A percentile compares a stretch with the other conserved stretches of the same genome.
Evolutionary conservation across 2,329 filamentous ascomycete species (phyloP).

Genomic region (Didymella glomerata): DNA sequence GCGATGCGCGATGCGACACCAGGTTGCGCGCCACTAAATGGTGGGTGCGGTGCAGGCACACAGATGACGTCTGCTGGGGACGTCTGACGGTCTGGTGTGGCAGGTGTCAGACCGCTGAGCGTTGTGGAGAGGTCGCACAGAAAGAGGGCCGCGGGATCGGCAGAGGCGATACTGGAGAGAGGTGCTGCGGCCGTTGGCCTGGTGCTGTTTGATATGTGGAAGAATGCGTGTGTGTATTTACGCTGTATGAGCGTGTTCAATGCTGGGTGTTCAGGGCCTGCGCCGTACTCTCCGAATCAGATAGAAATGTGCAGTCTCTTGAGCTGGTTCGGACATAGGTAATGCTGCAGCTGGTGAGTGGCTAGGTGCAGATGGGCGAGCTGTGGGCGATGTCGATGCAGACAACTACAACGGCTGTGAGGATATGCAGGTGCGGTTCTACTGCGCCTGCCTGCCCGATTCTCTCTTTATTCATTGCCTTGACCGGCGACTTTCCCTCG

Average conservation of each 20-base stretch:
- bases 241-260: neutral
- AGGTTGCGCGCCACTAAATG: constrained; percentile 14
- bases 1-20: constrained; percentile 16
- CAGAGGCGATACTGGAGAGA: constrained; percentile 6
- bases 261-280: constrained; percentile 28
- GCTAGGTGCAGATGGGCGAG: constrained; percentile 12
- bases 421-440: constrained; percentile 17
- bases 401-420: constrained; percentile 15
- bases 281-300: constrained; percentile 49
- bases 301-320: constrained; percentile 39
- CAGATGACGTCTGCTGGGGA: constrained; percentile 19
- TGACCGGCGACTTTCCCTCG: constrained; percentile 9
- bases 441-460: constrained; percentile 15
- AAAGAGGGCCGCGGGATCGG: constrained; percentile 10
- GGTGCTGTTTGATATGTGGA: constrained; percentile 8
- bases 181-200: constrained; percentile 8
- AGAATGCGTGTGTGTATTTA: constrained; percentile 11
- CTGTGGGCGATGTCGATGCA: constrained; percentile 30
- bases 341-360: constrained; percentile 16
- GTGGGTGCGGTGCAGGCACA: constrained; percentile 15
- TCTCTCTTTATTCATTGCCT: constrained; percentile 17
- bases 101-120: constrained; percentile 18
- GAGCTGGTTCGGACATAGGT: constrained; percentile 45
- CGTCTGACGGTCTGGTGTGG: constrained; percentile 15
- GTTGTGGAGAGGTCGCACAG: constrained; percentile 14